Conservation (phyloP, 805 yeast genomes). For the Sugiyamaella mastotermitis region DNA sequence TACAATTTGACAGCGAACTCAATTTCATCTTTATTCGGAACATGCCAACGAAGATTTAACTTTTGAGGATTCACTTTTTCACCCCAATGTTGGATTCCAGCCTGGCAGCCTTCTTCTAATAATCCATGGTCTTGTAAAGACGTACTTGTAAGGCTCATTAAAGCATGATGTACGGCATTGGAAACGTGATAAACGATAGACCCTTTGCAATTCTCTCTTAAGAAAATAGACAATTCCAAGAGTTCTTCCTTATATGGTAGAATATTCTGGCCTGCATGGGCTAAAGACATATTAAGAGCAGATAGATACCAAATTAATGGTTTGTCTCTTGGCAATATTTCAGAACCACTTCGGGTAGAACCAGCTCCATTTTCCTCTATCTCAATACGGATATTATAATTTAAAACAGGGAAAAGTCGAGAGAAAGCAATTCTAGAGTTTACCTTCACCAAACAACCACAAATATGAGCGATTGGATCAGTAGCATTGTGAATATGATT, state of each 20-base stretch:
- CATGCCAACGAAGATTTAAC: slow-evolving; percentile 65
- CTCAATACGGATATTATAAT: slow-evolving; percentile 55
- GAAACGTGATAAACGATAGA: slow-evolving; percentile 60
- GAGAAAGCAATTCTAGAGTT: slow-evolving; percentile 47
- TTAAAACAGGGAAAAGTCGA: slow-evolving; percentile 39
- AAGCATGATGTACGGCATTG: slow-evolving; percentile 58
- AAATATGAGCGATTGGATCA: slow-evolving; percentile 62
- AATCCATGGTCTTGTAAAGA: slow-evolving; percentile 21
- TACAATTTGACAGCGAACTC: slow-evolving; percentile 57
- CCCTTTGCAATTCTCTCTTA: slow-evolving; percentile 48
- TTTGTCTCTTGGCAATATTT: slow-evolving; percentile 71
- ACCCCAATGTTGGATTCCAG: slow-evolving; percentile 28
- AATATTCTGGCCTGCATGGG: slow-evolving; percentile 55
- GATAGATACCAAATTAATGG: slow-evolving; percentile 65
- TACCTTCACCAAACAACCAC: slow-evolving; percentile 66
- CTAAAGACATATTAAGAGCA: slow-evolving; percentile 61
- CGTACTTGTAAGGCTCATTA: slow-evolving; percentile 58
- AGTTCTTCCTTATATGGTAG: slow-evolving; percentile 42
- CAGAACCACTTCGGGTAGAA: slow-evolving; percentile 53
- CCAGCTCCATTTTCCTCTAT: slow-evolving; percentile 80
- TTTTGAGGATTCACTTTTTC: slow-evolving; percentile 17
- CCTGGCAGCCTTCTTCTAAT: slow-evolving; percentile 2
- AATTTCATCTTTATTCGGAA: slow-evolving; percentile 54
- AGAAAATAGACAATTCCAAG: slow-evolving; percentile 37
- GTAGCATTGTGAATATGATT: slow-evolving; percentile 53